Base-by-base conservation (phyloP, 2,329 filamentous ascomycete species). In the Westerdykella aurantiaca region DNA sequence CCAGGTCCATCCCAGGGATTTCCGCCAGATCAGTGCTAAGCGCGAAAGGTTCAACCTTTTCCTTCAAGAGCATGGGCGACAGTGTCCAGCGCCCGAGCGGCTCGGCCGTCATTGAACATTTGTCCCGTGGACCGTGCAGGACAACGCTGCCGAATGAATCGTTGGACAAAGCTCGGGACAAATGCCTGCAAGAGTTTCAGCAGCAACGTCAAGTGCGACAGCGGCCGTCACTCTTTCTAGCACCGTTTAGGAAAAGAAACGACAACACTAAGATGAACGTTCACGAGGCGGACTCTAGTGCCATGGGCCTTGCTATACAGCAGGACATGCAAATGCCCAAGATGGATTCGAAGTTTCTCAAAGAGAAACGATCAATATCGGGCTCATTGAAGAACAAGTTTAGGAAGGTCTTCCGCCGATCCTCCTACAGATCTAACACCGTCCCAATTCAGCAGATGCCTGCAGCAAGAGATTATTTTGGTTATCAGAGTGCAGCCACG, bases 291-390 rank as follows among this genome's bases (percentile, higher is more conserved):
- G 53, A 56, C 3, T 47, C 48, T 12, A 46, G 22, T 11, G 33
- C n/a, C 4, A 12, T 5, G 9, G 25, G 11, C 11, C 9, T 29
- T 29, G 25, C 25, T 9, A 12, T 12, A 4, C 25, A 29, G 25
- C 7, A 5, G 25, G 49, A 56, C 7, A 34, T 45, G 4, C 46
- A 42, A 6, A n/a, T 56, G n/a, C 46, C 33, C 12, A 58, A 61
- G 2, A 55, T 55, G 34, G 25, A 29, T 29, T 12, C 25, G 10
- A 50, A 57, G 37, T 54, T 56, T 5, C 52, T 43, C 2, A 51
- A 66, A 23, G 81, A 76, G 40, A 77, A 79, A 10, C 74, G 83
- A 18, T 81, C 80, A 25, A 78, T 81, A 12, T 86, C 84, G 0
- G 75, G 72, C 13, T 78, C 76, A 0, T 56, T 88, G 33, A 84